These are phyloP conservation scores for Sambucus nigra DNA, from an alignment of 129 eudicot genomes.

Conservation along the genomic window DNA sequence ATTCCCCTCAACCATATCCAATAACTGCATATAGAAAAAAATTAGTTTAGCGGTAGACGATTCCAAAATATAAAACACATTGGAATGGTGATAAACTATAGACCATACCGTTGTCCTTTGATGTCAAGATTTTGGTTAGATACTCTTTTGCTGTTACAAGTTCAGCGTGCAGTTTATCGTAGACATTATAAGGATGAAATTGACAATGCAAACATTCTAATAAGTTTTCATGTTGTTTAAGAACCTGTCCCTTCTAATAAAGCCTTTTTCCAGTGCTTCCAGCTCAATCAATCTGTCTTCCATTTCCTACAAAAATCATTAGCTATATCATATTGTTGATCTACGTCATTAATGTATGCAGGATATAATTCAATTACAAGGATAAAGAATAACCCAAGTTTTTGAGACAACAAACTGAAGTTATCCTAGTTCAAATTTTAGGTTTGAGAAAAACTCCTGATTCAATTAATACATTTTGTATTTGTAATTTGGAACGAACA, in stretches of 20 bases:
- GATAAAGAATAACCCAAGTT: constrained; percentile 53
- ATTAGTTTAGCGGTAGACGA: neutral
- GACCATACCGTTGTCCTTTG: constrained; percentile 82
- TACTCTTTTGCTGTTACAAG: constrained; percentile 60
- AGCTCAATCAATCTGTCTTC: constrained; percentile 84
- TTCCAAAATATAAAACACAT: neutral
- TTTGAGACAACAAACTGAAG: constrained; percentile 74
- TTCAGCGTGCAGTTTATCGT: constrained; percentile 79
- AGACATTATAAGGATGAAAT: constrained; percentile 6
- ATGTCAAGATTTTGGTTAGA: constrained; percentile 59
- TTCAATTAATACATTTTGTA: constrained; percentile 42
- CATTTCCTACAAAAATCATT: constrained; percentile 45
- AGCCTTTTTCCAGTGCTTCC: constrained; percentile 72
- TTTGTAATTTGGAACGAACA: neutral
- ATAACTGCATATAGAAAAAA: constrained; percentile 37
- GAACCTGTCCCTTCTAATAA: constrained; percentile 74
- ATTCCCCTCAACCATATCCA: constrained; percentile 82
- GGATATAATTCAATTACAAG: neutral
- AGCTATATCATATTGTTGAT: constrained; percentile 7
- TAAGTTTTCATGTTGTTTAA: neutral
- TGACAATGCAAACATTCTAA: neutral
- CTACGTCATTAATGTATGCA: neutral
- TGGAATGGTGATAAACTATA: constrained; percentile 2
- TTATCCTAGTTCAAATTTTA: constrained; percentile 74
- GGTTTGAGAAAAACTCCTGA: constrained; percentile 56